These are phyloP conservation scores for Inga oerstediana DNA, from an alignment of 306 rosid genomes.

Conservation along the genomic window DNA sequence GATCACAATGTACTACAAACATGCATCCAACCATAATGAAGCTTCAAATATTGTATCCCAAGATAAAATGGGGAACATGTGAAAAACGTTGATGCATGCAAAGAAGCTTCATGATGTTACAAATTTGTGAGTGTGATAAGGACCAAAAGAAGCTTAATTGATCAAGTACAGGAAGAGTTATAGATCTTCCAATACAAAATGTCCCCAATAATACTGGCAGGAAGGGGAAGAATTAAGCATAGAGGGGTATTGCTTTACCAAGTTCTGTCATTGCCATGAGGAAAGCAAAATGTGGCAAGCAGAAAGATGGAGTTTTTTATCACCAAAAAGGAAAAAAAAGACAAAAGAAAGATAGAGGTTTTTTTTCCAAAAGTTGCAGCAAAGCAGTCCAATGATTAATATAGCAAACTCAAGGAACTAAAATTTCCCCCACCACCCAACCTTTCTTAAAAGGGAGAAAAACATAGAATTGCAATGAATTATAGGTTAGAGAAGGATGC, in stretches of 20 bases:
- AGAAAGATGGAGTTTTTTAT: neutral
- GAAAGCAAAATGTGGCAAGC: neutral
- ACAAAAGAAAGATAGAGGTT: neutral
- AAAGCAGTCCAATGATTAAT: neutral
- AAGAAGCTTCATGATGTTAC: neutral
- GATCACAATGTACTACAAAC: conserved; percentile 10
- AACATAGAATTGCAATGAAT: conserved; percentile 8
- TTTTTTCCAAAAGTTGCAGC: neutral
- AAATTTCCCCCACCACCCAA: neutral
- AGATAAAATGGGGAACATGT: neutral
- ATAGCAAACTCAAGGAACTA: neutral
- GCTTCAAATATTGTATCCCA: conserved; percentile 8
- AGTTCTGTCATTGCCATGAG: neutral
- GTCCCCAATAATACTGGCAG: neutral
- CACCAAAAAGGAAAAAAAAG: no score
- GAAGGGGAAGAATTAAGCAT: neutral
- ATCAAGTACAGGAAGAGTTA: neutral
- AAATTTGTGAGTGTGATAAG: neutral
- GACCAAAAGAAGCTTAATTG: neutral
- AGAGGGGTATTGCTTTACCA: conserved; percentile 5
- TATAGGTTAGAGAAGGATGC: conserved; percentile 4
- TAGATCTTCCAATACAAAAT: conserved; percentile 5
- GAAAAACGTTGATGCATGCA: neutral
- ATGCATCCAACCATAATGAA: conserved; percentile 13
- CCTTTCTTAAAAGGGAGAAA: conserved; percentile 16